Evolutionary conservation across 2,329 filamentous ascomycete genomes (phyloP), one percentile per base, ranked within the genome.

Genomic region (Alternaria viburni): DNA sequence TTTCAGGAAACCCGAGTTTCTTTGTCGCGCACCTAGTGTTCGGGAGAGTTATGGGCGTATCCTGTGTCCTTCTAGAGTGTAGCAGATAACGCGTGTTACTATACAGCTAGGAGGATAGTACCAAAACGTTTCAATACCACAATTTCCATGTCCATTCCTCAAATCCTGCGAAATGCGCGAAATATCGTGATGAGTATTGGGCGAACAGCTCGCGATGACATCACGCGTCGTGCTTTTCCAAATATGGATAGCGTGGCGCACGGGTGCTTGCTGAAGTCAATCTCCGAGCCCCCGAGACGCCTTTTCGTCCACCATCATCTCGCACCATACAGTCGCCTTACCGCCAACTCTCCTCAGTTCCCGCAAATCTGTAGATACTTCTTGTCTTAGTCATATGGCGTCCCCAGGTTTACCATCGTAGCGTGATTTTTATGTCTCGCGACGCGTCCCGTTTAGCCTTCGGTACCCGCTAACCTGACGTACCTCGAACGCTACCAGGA

Each of bases 391-490:
- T 0, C 0, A 36, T n/a, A 36, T 36, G 32, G 32, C 32, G 32
- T 36, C 32, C 0, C 32, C 0, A 0, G 0, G 4, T 5, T 0
- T n/a, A n/a, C 15, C 4, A 36, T 0, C 32, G 32, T 36, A 1
- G 32, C 15, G 32, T 36, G 15, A n/a, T n/a, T 1, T 0, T n/a
- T 36, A 0, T 36, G 0, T 36, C 32, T 36, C 0, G 32, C 32
- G 7, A 36, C 32, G 32, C 32, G 32, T 36, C 32, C 0, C 32
- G 32, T 36, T 36, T 2, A 36, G 32, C 32, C 15, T 0, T 36
- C 32, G 0, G 32, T 36, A 36, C 32, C 32, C 0, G 32, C 1
- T 36, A 1, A 36, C 15, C 32, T 36, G 13, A 36, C 32, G 0
- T 36, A 36, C 15, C 32, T 36, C 15, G 32, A 36, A 36, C 32